Evolutionary conservation across 2,329 filamentous ascomycete genomes (phyloP), one percentile per base, ranked within the genome.

Genomic region (Fusarium virguliforme): DNA sequence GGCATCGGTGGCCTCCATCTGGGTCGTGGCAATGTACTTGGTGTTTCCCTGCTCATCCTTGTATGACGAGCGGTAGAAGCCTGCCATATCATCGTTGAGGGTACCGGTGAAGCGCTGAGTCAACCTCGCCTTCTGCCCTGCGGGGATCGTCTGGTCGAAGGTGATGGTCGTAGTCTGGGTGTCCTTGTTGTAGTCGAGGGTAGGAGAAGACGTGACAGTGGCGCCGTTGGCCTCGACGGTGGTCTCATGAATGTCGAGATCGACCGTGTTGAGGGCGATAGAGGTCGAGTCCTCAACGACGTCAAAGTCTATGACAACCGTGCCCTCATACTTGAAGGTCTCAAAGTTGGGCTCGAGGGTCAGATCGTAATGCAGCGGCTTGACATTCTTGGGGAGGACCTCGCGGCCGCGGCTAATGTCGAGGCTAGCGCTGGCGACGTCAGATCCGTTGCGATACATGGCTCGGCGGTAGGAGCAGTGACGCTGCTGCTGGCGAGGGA

Each of bases 1-100:
- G 68, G 94, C 95, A 83, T 98, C 95, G 13, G 95, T 98, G 40
- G 95, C 92, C 85, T 98, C 95, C 93, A 98, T 97, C 85, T 98
- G 95, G 18, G 94, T 94, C 28, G 94, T 95, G 30, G 95, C 95
- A 78, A 98, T 87, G 79, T 95, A 92, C 73, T 92, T 93, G 64
- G 91, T 90, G 66, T 89, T 89, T 40, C 95, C 95, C 77, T 96
- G 90, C 54, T 89, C 83, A 67, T 90, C 91, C 85, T 96, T 97
- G 86, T 95, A 98, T 7, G 94, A 97, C 2, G 94, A 97, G 64
- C 95, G 90, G 84, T 98, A 98, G 88, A 98, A 98, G 53, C 95
- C 95, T 54, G 95, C 95, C 94, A 98, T 97, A 83, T 96, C 95
- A 80, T 97, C 93, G 81, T 97, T 97, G 77, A 97, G 84, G 46